These are phyloP conservation scores for Ustilago esculenta DNA, from an alignment of 1,284 basidiomycete genomes.

Conservation along the genomic window DNA sequence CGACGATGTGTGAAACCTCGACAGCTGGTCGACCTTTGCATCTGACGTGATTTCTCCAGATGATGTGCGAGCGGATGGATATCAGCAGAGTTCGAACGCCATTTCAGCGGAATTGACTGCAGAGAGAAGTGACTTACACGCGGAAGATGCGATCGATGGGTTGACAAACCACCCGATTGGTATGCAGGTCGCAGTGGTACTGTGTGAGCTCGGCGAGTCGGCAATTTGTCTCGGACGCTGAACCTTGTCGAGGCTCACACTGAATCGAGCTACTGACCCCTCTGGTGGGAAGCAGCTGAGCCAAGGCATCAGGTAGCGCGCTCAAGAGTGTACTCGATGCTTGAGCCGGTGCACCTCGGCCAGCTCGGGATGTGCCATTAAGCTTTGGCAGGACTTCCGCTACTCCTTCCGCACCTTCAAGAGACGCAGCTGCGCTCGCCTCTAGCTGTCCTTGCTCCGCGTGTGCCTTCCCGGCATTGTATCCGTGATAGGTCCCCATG, in stretches of 20 bases:
- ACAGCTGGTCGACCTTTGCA: conserved; percentile 49
- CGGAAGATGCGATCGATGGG: conserved; percentile 58
- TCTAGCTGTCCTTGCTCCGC: conserved; percentile 5
- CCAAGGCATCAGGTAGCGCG: neutral
- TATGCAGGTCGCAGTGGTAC: conserved; percentile 49
- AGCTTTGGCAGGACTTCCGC: neutral
- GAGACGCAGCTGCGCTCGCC: neutral
- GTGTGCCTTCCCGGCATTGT: conserved; percentile 33
- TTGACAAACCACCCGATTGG: conserved; percentile 46
- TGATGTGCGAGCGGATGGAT: too few species aligned
- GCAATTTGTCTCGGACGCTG: conserved; percentile 11
- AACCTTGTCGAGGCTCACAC: conserved; percentile 10
- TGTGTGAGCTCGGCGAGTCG: conserved; percentile 48
- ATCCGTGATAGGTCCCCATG: conserved; percentile 40
- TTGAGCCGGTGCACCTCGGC: neutral
- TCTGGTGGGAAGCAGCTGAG: conserved; percentile 4
- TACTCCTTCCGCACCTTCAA: neutral
- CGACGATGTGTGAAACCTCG: conserved; percentile 57
- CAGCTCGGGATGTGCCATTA: neutral
- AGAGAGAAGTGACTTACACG: conserved; percentile 15
- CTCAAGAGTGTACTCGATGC: neutral
- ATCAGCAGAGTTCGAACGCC: neutral
- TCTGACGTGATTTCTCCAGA: conserved; percentile 1
- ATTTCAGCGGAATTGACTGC: too few species aligned
- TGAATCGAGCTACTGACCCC: neutral